These are phyloP conservation scores for Macrophomina phaseolina DNA, from an alignment of 2,329 filamentous ascomycete genomes.

Conservation along the genomic window DNA sequence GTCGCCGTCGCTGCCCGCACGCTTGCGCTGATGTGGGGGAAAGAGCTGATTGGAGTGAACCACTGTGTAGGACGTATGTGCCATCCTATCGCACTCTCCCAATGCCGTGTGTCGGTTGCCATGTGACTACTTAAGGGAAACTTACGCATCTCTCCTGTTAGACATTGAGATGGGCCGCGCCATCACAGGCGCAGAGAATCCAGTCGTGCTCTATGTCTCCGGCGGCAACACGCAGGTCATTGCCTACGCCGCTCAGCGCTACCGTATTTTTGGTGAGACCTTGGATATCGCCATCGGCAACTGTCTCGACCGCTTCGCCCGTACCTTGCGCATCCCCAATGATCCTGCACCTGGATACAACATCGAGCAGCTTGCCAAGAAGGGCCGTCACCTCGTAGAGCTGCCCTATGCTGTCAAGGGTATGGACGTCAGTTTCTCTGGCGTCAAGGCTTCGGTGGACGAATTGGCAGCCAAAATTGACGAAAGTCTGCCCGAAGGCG, in stretches of 20 bases:
- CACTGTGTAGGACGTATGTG: conserved; percentile 85
- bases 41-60: conserved; percentile 92
- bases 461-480: conserved; percentile 72
- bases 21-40: conserved; percentile 81
- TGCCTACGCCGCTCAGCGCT: conserved; percentile 90
- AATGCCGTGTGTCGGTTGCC: background rate
- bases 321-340: conserved; percentile 89
- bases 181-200: conserved; percentile 89
- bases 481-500: conserved; percentile 45
- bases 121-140: background rate
- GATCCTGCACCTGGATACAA: conserved; percentile 98
- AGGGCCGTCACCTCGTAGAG: conserved; percentile 74
- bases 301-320: conserved; percentile 93
- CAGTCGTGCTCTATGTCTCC: conserved; percentile 92
- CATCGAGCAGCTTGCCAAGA: conserved; percentile 90
- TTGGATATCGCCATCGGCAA: conserved; percentile 98
- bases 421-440: conserved; percentile 97
- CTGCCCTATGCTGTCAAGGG: conserved; percentile 96
- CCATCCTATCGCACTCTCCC: conserved; percentile 13
- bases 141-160: conserved; percentile 26
- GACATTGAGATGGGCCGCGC: conserved; percentile 97
- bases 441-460: conserved; percentile 85
- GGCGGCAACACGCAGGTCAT: conserved; percentile 98
- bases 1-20: conserved; percentile 87
- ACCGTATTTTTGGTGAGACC: conserved; percentile 97